Percentiles rank a stretch among this genome's conserved stretches.
phyloP scores from a whole-genome alignment of 148 eudicot species.

The Silene uniflora region DNA sequence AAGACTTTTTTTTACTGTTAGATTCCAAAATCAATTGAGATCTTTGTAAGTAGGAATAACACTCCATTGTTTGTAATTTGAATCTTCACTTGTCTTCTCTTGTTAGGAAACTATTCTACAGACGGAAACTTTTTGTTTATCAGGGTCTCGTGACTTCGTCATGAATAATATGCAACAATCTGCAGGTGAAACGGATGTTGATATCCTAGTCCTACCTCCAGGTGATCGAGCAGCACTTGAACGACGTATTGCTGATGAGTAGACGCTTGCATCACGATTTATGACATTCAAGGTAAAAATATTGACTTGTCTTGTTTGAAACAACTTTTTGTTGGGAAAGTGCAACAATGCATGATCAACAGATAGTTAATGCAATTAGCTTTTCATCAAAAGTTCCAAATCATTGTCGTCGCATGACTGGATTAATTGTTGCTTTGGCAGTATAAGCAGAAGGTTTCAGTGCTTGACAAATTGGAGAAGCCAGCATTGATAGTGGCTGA shows the following conservation, averaged over 20 bases:
- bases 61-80: slow-evolving; percentile 19
- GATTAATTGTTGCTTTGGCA: slow-evolving; percentile 29
- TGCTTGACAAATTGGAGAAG: slow-evolving; percentile 60
- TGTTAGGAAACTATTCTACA: neutral
- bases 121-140: slow-evolving; percentile 6
- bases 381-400: too few relatives aligned
- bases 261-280: slow-evolving; percentile 72
- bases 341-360: too few relatives aligned
- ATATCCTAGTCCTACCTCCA: too few relatives aligned
- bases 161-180: slow-evolving; percentile 99
- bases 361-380: too few relatives aligned
- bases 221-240: too few relatives aligned
- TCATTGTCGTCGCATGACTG: slow-evolving; percentile 17
- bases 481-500: too few relatives aligned
- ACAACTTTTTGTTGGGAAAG: too few relatives aligned
- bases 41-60: neutral
- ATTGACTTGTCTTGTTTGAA: neutral
- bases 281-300: slow-evolving; percentile 33
- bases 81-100: slow-evolving; percentile 24
- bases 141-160: slow-evolving; percentile 92
- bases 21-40: neutral
- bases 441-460: slow-evolving; percentile 70
- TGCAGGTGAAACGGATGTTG: slow-evolving; percentile 89
- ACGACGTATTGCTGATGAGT: slow-evolving; percentile 79
- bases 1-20: too few relatives aligned